phyloP scores from a whole-genome alignment of 805 yeast genomes.

The Pichia phayaonensis region DNA sequence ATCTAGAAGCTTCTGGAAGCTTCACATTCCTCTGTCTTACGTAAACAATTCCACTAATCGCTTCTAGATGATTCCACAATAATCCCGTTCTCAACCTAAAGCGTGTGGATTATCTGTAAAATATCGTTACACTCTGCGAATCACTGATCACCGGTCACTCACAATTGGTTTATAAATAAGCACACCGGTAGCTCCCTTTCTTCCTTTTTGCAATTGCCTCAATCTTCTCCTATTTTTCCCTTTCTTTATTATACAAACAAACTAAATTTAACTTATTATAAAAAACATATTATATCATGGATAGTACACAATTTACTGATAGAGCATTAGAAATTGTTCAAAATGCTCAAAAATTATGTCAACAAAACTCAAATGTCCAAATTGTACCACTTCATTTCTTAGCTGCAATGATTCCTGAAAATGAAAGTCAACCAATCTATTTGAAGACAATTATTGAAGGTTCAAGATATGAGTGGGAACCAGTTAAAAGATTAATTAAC shows the following conservation, averaged over 20 bases:
- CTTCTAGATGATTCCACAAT: not conserved
- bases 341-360: conserved; percentile 73
- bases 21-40: not conserved
- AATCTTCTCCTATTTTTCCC: not conserved
- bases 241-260: not conserved
- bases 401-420: conserved; percentile 80
- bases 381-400: conserved; percentile 81
- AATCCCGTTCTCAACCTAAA: not conserved
- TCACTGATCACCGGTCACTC: no score
- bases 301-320: conserved; percentile 81
- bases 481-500: conserved; percentile 74
- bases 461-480: conserved; percentile 81
- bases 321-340: conserved; percentile 80
- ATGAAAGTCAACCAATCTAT: conserved; percentile 47
- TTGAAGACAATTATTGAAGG: conserved; percentile 76
- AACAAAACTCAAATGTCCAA: conserved; percentile 77
- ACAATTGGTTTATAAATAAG: not conserved
- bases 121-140: not conserved
- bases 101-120: not conserved
- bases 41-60: not conserved
- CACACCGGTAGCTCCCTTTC: not conserved
- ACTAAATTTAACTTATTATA: not conserved
- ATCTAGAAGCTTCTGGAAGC: not conserved
- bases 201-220: not conserved
- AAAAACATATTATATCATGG: conserved; percentile 32